Evolutionary conservation across 2,329 filamentous ascomycete species (phyloP), one percentile per base, ranked within the genome.

Genomic region (Orbilia javanica): DNA sequence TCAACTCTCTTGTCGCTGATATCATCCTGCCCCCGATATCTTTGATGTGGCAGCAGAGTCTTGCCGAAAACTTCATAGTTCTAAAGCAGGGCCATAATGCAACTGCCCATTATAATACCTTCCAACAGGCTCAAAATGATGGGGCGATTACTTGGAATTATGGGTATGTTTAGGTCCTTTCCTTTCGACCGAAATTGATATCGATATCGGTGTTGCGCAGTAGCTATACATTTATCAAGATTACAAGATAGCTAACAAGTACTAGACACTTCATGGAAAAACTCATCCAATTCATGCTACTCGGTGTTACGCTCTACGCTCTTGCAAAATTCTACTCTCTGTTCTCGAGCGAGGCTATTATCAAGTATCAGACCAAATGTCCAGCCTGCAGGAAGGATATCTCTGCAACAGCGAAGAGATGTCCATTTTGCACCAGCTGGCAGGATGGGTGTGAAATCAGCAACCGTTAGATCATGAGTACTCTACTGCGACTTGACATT

Each of bases 1-100:
- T 92, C 71, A 92, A 90, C 72, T 91, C 89, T 7, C 90, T 93
- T 82, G 90, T 93, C 66, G 89, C 88, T 78, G 90, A 92, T 81
- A 88, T 93, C 36, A 84, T 93, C 53, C 88, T 93, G 79, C 92
- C 91, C 4, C 86, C 91, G 0, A 85, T 93, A 29, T 91, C 91
- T 1, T 84, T 93, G 48, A 84, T 93, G 22, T 87, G 92, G 70
- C 88, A 91, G 81, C 88, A 88, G 79, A 93, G 93, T 82, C 87
- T 93, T 81, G 90, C 92, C 81, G 89, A 92, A 84, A 92, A 92
- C 83, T 93, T 93, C 82, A 88, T 90, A 0, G 88, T 92, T 5
- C 83, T 93, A 29, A 87, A 85, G 42, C 82, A 85, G 0, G 91
- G 91, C 0, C 87, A 88, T 1, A 86, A 88, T 27, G 81, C 85